Evolutionary conservation across 2,329 filamentous ascomycete species (phyloP), one percentile per base, ranked within the genome.

Genomic region (Xylaria sp.): DNA sequence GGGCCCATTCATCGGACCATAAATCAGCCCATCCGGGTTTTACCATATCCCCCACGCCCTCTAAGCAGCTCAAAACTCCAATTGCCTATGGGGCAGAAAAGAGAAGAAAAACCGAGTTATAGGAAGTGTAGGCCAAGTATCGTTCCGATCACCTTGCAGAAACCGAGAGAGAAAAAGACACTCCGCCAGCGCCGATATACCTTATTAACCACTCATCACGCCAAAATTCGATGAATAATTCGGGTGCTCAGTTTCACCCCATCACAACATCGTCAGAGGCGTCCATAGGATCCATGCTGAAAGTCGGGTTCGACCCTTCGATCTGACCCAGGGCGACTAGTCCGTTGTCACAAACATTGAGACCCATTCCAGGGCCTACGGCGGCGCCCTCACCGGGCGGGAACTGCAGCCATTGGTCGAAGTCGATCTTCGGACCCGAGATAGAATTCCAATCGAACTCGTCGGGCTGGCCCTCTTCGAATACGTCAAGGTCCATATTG

Each of bases 381-480:
- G 70, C 63, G 12, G 81, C 81, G 7, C 82, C 84, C 59, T 88
- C 86, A 1, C 82, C 82, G 6, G 70, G 67, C 18, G 86, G 86
- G 70, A 88, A 89, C 68, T 89, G 85, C 25, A 89, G 80, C 85
- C 86, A 89, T 73, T 88, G 86, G 66, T 88, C 86, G 63, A 88
- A 86, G 65, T 89, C 86, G 67, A 88, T 84, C 69, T 87, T 86
- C 9, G 85, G 84, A 6, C 83, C 85, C 18, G 84, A 80, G 3
- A 87, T 80, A 23, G 83, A 83, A 71, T 85, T 85, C 86, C 86
- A 88, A 71, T 88, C 86, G 65, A 88, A 86, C 61, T 84, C 84
- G 55, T 84, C 83, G 59, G 83, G 82, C 37, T 81, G 81, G 23
- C 74, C 70, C 74, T 66, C 54, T 4, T 41, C 25, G 4, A 82